Evolutionary conservation across 2,329 filamentous ascomycete genomes (phyloP).

Genomic region (Zymoseptoria pseudotritici): DNA sequence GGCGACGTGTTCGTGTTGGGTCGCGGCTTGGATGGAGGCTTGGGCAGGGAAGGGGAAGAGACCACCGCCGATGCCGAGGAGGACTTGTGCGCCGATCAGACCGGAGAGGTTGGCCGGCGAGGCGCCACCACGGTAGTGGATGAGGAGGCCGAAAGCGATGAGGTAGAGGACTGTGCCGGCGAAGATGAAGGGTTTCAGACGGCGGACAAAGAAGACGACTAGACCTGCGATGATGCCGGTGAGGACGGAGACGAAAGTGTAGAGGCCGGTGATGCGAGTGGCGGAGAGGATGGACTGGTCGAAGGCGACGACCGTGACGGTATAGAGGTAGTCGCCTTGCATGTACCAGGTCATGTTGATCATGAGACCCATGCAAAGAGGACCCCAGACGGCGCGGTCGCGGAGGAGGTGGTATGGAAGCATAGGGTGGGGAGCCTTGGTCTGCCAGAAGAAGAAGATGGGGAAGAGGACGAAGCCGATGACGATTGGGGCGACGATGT

Average conservation of each 20-base stretch:
- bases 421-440: conserved; percentile 44
- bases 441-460: conserved; percentile 49
- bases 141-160: conserved; percentile 59
- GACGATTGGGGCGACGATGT: conserved; percentile 46
- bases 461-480: conserved; percentile 46
- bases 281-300: conserved; percentile 50
- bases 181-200: conserved; percentile 58
- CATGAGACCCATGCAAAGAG: conserved; percentile 51
- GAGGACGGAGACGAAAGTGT: conserved; percentile 52
- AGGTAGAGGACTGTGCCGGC: conserved; percentile 53
- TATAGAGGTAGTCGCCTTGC: conserved; percentile 59
- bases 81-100: conserved; percentile 55
- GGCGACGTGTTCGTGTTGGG: conserved; percentile 51
- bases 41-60: conserved; percentile 51
- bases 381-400: conserved; percentile 58
- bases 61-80: conserved; percentile 57
- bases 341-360: conserved; percentile 55
- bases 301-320: conserved; percentile 55
- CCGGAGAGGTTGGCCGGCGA: conserved; percentile 42
- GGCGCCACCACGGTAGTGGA: conserved; percentile 52
- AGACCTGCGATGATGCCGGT: conserved; percentile 51
- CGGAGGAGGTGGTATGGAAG: conserved; percentile 53
- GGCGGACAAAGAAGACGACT: conserved; percentile 50
- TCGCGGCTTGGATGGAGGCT: conserved; percentile 45
- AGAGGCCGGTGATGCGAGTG: conserved; percentile 54